Evolutionary conservation across 345 rosid genomes (phyloP).

Genomic region (Salix purpurea): DNA sequence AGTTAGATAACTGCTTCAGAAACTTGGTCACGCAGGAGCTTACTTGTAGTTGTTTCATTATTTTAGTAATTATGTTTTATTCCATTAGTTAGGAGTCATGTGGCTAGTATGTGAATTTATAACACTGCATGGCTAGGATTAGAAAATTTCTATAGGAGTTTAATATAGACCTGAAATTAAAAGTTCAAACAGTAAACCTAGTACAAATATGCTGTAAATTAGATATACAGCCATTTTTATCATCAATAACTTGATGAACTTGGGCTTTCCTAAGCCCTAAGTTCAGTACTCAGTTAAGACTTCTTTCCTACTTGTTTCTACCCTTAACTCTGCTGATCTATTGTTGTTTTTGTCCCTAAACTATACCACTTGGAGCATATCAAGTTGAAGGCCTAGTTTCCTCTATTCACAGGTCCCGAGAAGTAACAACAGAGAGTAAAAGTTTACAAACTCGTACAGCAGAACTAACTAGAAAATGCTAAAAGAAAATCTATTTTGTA

Average conservation of each 20-base stretch:
- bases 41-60: neutral
- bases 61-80: neutral
- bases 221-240: neutral
- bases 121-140: neutral
- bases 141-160: neutral
- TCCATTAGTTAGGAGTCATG: neutral
- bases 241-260: neutral
- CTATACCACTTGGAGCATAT: neutral
- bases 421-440: neutral
- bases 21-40: neutral
- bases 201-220: neutral
- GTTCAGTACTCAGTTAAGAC: neutral
- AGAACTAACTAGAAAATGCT: neutral
- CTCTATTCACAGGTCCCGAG: neutral
- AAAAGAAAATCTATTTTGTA: neutral
- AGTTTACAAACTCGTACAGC: neutral
- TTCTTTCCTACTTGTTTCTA: neutral
- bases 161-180: neutral
- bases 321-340: neutral
- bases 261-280: neutral
- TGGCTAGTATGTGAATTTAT: neutral
- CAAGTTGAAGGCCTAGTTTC: neutral
- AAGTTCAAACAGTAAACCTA: neutral
- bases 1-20: neutral
- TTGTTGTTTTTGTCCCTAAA: neutral